These are phyloP conservation scores for Trametes cinnabarina DNA, from an alignment of 768 basidiomycete genomes.

Conservation along the genomic window DNA sequence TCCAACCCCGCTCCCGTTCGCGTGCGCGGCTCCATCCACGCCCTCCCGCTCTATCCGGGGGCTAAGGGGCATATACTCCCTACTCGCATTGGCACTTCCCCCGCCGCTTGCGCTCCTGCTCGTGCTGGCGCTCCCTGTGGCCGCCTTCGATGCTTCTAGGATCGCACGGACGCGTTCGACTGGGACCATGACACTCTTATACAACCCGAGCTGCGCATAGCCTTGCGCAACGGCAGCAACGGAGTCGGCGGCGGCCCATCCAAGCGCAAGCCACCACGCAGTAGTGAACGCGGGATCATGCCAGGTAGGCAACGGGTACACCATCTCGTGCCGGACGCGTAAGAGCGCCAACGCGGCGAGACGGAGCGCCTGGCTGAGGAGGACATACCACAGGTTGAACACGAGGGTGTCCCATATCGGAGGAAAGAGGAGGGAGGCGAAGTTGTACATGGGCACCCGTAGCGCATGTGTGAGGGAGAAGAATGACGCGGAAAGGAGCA, in stretches of 20 bases:
- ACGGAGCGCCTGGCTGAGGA: constrained; percentile 53
- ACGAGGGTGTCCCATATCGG: constrained; percentile 36
- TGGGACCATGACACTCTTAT: constrained; percentile 64
- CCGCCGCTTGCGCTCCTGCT: constrained; percentile 19
- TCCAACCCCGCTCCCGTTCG: neutral
- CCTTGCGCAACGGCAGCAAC: constrained; percentile 65
- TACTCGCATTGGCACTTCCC: constrained; percentile 12
- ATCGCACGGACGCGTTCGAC: constrained; percentile 40
- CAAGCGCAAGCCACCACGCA: constrained; percentile 77
- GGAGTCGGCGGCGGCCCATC: constrained; percentile 72
- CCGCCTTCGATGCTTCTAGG: constrained; percentile 31
- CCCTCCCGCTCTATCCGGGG: constrained; percentile 10
- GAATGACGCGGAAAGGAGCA: constrained; percentile 57
- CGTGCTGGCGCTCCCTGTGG: neutral
- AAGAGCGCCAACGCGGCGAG: constrained; percentile 54
- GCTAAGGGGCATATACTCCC: constrained; percentile 20
- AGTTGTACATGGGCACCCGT: constrained; percentile 44
- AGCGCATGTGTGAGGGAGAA: constrained; percentile 60
- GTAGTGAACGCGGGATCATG: constrained; percentile 55
- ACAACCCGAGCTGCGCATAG: constrained; percentile 64
- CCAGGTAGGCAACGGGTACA: constrained; percentile 48
- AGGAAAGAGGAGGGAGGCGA: constrained; percentile 32
- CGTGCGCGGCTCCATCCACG: neutral
- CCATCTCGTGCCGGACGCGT: constrained; percentile 45
- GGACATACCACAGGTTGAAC: constrained; percentile 45